Percentiles rank a stretch among this genome's conserved stretches.
Conservation (phyloP, 2,329 filamentous ascomycete genomes). For the Dothistroma septosporum region DNA sequence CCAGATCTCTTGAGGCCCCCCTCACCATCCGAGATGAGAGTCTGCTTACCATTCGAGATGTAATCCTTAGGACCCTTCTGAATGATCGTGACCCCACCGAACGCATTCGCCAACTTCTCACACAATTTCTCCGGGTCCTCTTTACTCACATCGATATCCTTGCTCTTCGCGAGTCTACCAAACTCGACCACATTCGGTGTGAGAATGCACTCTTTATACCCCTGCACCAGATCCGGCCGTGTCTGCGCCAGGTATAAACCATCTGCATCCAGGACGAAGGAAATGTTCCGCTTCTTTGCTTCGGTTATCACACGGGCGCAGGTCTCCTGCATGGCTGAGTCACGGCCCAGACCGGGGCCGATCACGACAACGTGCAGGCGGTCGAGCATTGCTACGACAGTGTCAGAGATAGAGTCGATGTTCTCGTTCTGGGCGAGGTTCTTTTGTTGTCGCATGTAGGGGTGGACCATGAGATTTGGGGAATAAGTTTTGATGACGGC, state of each 20-base stretch:
- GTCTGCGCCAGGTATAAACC: constrained; percentile 74
- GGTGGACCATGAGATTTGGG: constrained; percentile 97
- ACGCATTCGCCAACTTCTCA: constrained; percentile 64
- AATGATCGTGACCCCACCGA: constrained; percentile 85
- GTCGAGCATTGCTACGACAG: constrained; percentile 74
- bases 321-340: constrained; percentile 84
- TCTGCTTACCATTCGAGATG: constrained; percentile 74
- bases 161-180: constrained; percentile 68
- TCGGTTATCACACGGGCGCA: constrained; percentile 73
- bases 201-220: constrained; percentile 78
- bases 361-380: constrained; percentile 90
- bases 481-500: constrained; percentile 95
- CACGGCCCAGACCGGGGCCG: constrained; percentile 85
- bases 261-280: constrained; percentile 89
- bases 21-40: constrained; percentile 69
- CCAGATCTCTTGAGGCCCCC: constrained; percentile 88
- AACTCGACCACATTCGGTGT: constrained; percentile 97
- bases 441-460: constrained; percentile 78
- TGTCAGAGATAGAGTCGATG: constrained; percentile 59
- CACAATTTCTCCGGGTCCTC: constrained; percentile 57
- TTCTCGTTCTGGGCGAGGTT: constrained; percentile 53
- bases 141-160: constrained; percentile 58
- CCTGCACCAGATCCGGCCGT: constrained; percentile 69
- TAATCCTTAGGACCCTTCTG: constrained; percentile 83
- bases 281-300: constrained; percentile 66